phyloP scores from a whole-genome alignment of 306 rosid species.

The Vachellia collinsii region DNA sequence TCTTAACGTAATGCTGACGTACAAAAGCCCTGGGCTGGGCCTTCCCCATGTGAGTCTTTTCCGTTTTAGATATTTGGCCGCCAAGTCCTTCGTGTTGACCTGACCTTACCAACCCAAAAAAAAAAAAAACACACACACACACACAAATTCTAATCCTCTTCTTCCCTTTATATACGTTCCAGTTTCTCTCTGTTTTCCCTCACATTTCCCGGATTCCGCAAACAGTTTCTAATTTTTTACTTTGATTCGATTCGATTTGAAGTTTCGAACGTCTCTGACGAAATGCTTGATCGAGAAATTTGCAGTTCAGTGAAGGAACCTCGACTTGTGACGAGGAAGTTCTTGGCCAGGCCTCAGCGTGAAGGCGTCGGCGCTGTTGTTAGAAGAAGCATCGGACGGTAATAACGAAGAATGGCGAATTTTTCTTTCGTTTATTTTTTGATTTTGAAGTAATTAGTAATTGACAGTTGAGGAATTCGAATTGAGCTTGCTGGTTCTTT shows the following conservation, averaged over 20 bases:
- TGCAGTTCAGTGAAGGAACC: constrained; percentile 44
- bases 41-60: neutral
- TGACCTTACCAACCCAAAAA: constrained; percentile 14
- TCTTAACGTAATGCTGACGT: constrained; percentile 64
- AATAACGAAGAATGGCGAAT: neutral
- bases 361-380: constrained; percentile 96
- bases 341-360: constrained; percentile 88
- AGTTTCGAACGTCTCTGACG: neutral
- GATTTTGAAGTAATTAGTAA: neutral
- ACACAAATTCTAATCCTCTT: too few species aligned
- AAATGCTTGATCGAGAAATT: constrained; percentile 54
- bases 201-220: neutral
- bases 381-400: constrained; percentile 97
- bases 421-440: neutral
- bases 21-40: too few species aligned
- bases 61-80: neutral
- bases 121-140: too few species aligned
- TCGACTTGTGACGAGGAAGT: constrained; percentile 71
- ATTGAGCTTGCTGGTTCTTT: constrained; percentile 16
- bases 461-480: neutral
- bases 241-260: too few species aligned
- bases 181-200: constrained; percentile 29
- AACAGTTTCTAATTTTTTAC: neutral
- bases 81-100: constrained; percentile 51
- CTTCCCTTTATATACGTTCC: constrained; percentile 31